Conservation (phyloP, 805 yeast genomes). For the Yarrowia hollandica region DNA sequence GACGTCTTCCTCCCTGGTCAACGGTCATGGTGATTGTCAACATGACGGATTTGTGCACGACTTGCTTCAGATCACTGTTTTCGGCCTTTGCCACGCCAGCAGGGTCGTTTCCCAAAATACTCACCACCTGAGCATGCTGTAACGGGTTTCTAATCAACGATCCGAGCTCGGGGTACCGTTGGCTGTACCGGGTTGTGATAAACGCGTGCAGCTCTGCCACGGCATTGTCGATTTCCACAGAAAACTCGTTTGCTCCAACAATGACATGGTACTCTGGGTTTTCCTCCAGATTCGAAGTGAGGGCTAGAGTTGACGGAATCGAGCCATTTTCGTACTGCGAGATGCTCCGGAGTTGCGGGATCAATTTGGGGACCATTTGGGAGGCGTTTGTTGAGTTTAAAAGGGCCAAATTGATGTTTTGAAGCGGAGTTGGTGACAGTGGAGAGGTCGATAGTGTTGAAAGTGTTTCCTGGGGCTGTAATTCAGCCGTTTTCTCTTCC, state of each 20-base stretch:
- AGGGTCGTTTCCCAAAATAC: constrained; percentile 49
- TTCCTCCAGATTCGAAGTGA: constrained; percentile 21
- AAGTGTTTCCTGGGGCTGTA: neutral
- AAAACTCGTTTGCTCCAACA: constrained; percentile 53
- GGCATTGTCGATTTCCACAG: constrained; percentile 57
- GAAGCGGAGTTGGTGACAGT: neutral
- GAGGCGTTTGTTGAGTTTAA: neutral
- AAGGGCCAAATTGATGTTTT: constrained; percentile 3
- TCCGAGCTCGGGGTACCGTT: constrained; percentile 71
- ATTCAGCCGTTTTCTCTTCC: constrained; percentile 1
- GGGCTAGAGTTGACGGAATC: constrained; percentile 8
- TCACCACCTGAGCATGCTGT: constrained; percentile 58
- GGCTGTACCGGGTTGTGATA: constrained; percentile 54
- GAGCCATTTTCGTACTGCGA: constrained; percentile 15
- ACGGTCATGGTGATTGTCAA: constrained; percentile 75
- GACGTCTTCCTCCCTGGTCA: constrained; percentile 32
- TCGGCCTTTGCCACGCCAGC: constrained; percentile 10
- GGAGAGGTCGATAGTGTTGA: neutral
- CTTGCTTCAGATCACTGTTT: neutral
- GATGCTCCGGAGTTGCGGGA: constrained; percentile 5
- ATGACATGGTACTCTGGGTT: constrained; percentile 50
- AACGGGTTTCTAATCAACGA: constrained; percentile 60
- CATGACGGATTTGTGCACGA: constrained; percentile 60
- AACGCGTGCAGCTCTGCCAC: constrained; percentile 51
- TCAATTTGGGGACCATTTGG: neutral